Evolutionary conservation across 768 basidiomycete species (phyloP), one percentile per base, ranked within the genome.

Genomic region (Russula virescens): DNA sequence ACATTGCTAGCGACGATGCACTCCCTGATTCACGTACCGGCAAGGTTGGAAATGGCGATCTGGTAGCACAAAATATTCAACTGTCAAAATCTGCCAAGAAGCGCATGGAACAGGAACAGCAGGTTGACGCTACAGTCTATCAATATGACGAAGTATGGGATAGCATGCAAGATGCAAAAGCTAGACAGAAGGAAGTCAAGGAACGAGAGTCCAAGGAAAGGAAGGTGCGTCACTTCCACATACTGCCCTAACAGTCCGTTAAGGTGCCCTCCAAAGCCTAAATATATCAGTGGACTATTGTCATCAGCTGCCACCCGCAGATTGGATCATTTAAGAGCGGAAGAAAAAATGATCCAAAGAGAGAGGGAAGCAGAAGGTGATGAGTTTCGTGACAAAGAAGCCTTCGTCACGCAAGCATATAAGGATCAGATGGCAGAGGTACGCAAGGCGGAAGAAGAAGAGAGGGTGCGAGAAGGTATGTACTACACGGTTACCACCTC

Each of bases 121-220:
- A 80, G 64, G 78, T 94, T 3, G 96, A 98, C 68, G 71, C 81
- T 47, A 88, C 87, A 0, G 90, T 95, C 5, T 98, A 89, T 73
- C 86, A 95, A 73, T 99, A 99, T 70, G 97, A 99, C 71, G 94
- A 92, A 74, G 86, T 98, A 5, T 98, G 88, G 83, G 97, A 99
- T 70, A 84, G 82, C 67, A 98, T 99, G 87, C 94, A 98, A 75
- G 84, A 88, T 66, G 88, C 85, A 0, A 91, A 94, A 74, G 76
- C 77, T 65, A 76, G 75, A 45, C 88, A 88, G 70, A 91, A 93
- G 70, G 82, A 83, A 68, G 80, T 77, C 2, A 92, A 92, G 74
- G 91, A 94, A 68, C 75, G 76, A 14, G 94, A 94, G 67, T 70
- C 84, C 3, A 83, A 83, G 63, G 87, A 87, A 68, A 81, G 92